Evolutionary conservation across 495 filamentous ascomycete species (phyloP), one percentile per base, ranked within the genome.

Genomic region (Podospora appendiculata): DNA sequence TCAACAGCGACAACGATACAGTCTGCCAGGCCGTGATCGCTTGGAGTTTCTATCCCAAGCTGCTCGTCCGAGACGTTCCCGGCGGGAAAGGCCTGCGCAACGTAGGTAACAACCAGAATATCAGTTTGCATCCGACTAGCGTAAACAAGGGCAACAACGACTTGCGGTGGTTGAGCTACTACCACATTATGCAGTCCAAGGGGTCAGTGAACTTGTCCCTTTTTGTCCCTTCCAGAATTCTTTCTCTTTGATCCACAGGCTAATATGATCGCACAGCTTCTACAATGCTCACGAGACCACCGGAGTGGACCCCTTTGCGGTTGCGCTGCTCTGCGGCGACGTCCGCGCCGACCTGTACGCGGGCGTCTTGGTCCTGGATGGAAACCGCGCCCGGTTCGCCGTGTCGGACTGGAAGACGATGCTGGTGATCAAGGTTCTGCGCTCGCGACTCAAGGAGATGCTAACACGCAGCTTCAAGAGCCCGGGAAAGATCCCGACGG

Each of bases 171-270:
- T 67, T 97, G 42, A 89, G 87, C 0, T 98, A 92, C 65, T 96
- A 98, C 66, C 84, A 92, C 56, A 95, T 96, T 53, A 95, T 96
- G 90, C 90, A 95, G 68, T 85, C 86, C 19, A 93, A 86, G 58
- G 77, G 81, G 73, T 85, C 77, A 57, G 77, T 41, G 38, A 6
- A 13, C 36, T 32, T 41, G 16, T 12, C 25, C 32, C 47, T 48
- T 6, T 25, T 25, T 25, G 25, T 5, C 25, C 2, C 5, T 25
- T 5, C 25, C 25, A 2, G 25, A 25, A 25, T 6, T 41, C 17
- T 3, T 49, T 11, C 8, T 6, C 17, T 12, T 11, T 8, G 34
- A 38, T 48, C 4, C 13, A n/a, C 16, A 19, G 43, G 50, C 39
- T 61, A 59, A 65, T 16, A 1, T 49, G 9, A 1, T 9, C 19